Percentiles rank a stretch among this genome's conserved stretches.
These are phyloP conservation scores for Harringtonia aguacate DNA, from an alignment of 2,329 filamentous ascomycete species.

Conservation along the genomic window DNA sequence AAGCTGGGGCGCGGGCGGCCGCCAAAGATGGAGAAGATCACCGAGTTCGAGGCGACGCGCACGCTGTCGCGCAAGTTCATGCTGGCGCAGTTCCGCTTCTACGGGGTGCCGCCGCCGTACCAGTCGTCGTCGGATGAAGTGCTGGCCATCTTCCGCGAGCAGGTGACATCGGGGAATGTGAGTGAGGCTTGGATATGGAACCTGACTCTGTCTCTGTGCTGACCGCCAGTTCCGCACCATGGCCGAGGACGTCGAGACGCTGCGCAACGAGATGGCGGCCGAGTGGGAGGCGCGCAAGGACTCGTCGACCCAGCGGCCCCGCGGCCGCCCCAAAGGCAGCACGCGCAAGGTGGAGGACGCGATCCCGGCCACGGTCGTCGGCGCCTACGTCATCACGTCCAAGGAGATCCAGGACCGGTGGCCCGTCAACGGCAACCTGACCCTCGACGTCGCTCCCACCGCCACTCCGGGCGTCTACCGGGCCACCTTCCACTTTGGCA, in stretches of 20 bases:
- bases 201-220: too few relatives aligned
- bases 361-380: conserved; percentile 12
- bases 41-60: conserved; percentile 10
- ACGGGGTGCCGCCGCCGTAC: conserved; percentile 14
- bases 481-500: conserved; percentile 19
- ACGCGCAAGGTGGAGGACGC: conserved; percentile 11
- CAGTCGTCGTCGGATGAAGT: conserved; percentile 13
- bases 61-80: conserved; percentile 13
- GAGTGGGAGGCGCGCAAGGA: conserved; percentile 13
- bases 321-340: conserved; percentile 14
- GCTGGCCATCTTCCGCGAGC: conserved; percentile 10
- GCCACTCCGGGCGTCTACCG: conserved; percentile 16
- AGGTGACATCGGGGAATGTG: conserved; percentile 11
- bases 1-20: conserved; percentile 14
- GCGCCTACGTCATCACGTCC: conserved; percentile 17
- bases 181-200: background rate
- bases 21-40: conserved; percentile 15
- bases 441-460: conserved; percentile 16
- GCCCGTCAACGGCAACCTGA: conserved; percentile 16
- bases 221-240: conserved; percentile 12
- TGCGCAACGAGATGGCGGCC: conserved; percentile 11
- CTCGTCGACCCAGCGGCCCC: conserved; percentile 8
- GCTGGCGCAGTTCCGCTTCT: conserved; percentile 14
- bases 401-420: conserved; percentile 15
- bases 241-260: conserved; percentile 11